Evolutionary conservation across 2,329 filamentous ascomycete genomes (phyloP).

Genomic region (Didymella keratinophila): DNA sequence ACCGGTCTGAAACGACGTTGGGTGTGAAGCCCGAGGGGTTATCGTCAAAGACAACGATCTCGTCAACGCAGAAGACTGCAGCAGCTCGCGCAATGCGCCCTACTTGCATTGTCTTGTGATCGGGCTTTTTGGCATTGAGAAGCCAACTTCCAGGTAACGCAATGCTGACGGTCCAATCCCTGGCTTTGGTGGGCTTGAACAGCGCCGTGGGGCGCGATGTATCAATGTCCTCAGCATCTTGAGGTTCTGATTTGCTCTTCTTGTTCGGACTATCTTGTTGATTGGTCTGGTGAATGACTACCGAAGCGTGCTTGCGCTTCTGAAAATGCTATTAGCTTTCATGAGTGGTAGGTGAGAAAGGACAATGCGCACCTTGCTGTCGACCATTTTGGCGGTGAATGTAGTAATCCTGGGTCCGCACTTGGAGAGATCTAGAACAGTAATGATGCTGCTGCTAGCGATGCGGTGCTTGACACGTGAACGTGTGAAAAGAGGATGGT

Average conservation of each 20-base stretch:
- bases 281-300: constrained; percentile 30
- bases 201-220: constrained; percentile 73
- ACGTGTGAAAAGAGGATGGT: constrained; percentile 21
- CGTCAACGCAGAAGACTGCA: constrained; percentile 84
- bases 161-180: constrained; percentile 77
- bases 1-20: constrained; percentile 32
- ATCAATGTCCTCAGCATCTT: constrained; percentile 47
- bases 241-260: constrained; percentile 26
- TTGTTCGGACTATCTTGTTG: constrained; percentile 24
- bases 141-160: constrained; percentile 78
- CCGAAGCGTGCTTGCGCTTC: constrained; percentile 37
- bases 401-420: background rate
- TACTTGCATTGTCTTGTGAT: constrained; percentile 76
- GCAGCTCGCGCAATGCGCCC: constrained; percentile 81
- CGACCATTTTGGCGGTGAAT: constrained; percentile 9
- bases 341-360: background rate
- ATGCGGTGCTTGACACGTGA: constrained; percentile 15
- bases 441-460: background rate
- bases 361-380: constrained; percentile 9
- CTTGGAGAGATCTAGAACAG: background rate
- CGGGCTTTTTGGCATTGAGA: constrained; percentile 71
- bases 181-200: constrained; percentile 70
- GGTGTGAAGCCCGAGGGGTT: constrained; percentile 51
- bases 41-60: constrained; percentile 84
- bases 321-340: constrained; percentile 8